Conservation (phyloP, 139 green algal genomes). For the Picocystis salinarum region DNA sequence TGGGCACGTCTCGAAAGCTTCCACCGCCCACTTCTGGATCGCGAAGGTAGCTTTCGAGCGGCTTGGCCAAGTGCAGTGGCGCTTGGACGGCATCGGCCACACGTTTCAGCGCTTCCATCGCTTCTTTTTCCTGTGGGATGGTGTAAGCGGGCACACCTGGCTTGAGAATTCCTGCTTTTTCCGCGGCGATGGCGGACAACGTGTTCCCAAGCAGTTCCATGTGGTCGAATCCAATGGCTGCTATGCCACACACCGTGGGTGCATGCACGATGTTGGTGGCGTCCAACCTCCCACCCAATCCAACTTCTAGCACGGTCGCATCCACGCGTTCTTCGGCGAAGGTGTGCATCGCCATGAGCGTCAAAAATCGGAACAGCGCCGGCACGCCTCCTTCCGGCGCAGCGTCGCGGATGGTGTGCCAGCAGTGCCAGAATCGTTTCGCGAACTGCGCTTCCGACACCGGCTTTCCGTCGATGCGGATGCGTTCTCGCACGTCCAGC, state of each 20-base stretch:
- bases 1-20: neutral
- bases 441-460: constrained; percentile 27
- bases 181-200: constrained; percentile 66
- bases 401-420: constrained; percentile 19
- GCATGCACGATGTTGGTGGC: constrained; percentile 64
- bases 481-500: constrained; percentile 47
- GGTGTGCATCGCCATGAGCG: constrained; percentile 53
- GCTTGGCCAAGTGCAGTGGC: constrained; percentile 3
- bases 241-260: constrained; percentile 51
- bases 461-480: constrained; percentile 43
- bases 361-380: constrained; percentile 87
- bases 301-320: constrained; percentile 72
- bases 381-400: constrained; percentile 40
- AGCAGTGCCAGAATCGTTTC: constrained; percentile 33
- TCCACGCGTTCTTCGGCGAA: constrained; percentile 41
- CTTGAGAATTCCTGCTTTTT: constrained; percentile 94
- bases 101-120: constrained; percentile 36
- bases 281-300: constrained; percentile 83
- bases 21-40: neutral
- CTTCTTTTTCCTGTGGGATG: constrained; percentile 54
- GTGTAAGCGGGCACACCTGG: constrained; percentile 39
- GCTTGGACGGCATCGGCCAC: constrained; percentile 15
- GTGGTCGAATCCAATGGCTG: constrained; percentile 83
- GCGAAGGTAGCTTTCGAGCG: constrained; percentile 16
- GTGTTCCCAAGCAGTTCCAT: constrained; percentile 86